Conservation (phyloP, 1,139 yeast genomes). For the Kodamaea plutei region DNA sequence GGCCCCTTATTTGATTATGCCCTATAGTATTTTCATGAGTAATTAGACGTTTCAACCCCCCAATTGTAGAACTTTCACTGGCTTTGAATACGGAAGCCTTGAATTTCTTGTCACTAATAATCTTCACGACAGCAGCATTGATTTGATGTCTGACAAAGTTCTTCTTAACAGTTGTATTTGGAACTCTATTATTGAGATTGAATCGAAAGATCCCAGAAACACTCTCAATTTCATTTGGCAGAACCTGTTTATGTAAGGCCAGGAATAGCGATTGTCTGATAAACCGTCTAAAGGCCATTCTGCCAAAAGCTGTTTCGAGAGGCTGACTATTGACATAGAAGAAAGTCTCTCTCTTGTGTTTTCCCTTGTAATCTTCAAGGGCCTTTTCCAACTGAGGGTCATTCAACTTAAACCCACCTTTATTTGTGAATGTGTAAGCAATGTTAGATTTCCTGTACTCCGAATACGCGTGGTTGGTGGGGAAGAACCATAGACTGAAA, state of each 20-base stretch:
- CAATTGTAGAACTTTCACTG: no score
- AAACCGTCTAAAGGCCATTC: conserved; percentile 26
- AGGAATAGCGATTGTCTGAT: conserved; percentile 23
- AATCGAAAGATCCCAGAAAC: conserved; percentile 28
- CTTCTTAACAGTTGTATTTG: conserved; percentile 22
- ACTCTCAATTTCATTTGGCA: no score
- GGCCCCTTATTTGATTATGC: no score
- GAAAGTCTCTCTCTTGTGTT: conserved; percentile 18
- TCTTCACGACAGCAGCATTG: conserved; percentile 22
- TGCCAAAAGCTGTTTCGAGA: conserved; percentile 30
- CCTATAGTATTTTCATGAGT: no score
- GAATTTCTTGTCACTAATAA: conserved; percentile 25
- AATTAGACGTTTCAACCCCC: no score
- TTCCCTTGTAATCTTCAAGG: conserved; percentile 26
- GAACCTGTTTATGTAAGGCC: conserved; percentile 14
- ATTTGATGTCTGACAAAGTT: conserved; percentile 26
- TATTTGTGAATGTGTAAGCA: conserved; percentile 34
- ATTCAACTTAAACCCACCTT: conserved; percentile 28
- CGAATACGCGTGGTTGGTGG: conserved; percentile 23
- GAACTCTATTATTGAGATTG: conserved; percentile 12
- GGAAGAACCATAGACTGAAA: conserved; percentile 25
- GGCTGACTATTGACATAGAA: conserved; percentile 28
- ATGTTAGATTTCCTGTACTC: conserved; percentile 35
- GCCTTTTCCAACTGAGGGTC: conserved; percentile 19
- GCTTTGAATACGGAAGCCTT: no score